phyloP scores from a whole-genome alignment of 495 filamentous ascomycete species.

The Penicillium herquei region DNA sequence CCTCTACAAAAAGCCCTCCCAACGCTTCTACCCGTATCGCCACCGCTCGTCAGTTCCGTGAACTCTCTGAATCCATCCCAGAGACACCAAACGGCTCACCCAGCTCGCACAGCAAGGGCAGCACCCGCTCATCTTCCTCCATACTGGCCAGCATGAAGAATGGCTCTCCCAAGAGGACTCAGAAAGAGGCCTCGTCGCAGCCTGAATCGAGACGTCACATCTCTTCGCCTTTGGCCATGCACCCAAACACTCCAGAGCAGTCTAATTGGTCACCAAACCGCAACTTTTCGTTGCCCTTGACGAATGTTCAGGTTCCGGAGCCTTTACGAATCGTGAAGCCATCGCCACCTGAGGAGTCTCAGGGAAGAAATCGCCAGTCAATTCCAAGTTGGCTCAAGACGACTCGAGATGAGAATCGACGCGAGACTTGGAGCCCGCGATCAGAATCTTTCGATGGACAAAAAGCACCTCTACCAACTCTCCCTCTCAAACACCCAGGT shows the following conservation, averaged over 20 bases:
- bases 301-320: neutral
- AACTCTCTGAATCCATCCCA: conserved; percentile 1
- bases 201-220: conserved; percentile 26
- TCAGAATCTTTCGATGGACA: no score
- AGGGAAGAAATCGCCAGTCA: conserved; percentile 1
- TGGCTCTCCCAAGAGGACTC: conserved; percentile 5
- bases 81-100: neutral
- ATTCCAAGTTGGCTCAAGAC: neutral
- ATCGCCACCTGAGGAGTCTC: neutral
- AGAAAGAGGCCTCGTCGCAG: conserved; percentile 7
- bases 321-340: neutral
- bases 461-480: neutral
- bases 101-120: neutral
- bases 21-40: conserved; percentile 2
- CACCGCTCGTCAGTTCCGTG: conserved; percentile 6
- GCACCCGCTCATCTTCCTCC: neutral
- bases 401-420: neutral
- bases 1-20: neutral
- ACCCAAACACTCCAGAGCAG: conserved; percentile 6
- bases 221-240: conserved; percentile 35
- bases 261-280: neutral
- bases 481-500: conserved; percentile 15
- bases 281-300: neutral
- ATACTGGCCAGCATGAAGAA: neutral
- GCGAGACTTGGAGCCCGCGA: neutral